Evolutionary conservation across 2,329 filamentous ascomycete genomes (phyloP).

Genomic region (Ophidiomyces ophidiicola): DNA sequence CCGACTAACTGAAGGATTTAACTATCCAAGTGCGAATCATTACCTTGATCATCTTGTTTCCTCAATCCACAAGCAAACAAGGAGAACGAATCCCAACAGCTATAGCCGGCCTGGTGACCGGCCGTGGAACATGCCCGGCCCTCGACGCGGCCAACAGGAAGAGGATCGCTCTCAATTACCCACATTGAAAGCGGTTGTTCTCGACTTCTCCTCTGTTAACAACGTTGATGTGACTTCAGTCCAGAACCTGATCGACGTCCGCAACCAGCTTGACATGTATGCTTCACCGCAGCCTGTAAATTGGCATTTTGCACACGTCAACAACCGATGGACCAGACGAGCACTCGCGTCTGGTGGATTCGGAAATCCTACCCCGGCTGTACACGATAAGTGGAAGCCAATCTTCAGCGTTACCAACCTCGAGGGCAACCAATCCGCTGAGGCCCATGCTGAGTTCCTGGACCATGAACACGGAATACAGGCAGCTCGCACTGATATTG

Average conservation of each 20-base stretch:
- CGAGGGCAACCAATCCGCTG: conserved; percentile 57
- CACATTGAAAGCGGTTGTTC: conserved; percentile 73
- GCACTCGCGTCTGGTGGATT: conserved; percentile 80
- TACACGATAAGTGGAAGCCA: conserved; percentile 76
- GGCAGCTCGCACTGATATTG: conserved; percentile 2
- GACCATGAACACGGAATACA: conserved; percentile 43
- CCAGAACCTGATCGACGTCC: conserved; percentile 84
- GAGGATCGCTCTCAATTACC: conserved; percentile 45
- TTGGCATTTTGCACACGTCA: conserved; percentile 92
- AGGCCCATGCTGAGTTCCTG: conserved; percentile 52
- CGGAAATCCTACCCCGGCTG: conserved; percentile 59
- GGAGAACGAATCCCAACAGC: conserved; percentile 58
- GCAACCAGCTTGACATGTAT: conserved; percentile 84
- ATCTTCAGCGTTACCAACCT: conserved; percentile 89
- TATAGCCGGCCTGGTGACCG: conserved; percentile 61
- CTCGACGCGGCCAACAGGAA: conserved; percentile 44
- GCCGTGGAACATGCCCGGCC: conserved; percentile 90
- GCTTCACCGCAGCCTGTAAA: conserved; percentile 69
- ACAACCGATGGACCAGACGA: conserved; percentile 88
- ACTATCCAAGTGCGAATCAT: conserved; percentile 85
- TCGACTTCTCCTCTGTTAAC: conserved; percentile 89
- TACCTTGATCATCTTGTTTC: conserved; percentile 68
- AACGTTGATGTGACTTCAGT: conserved; percentile 88
- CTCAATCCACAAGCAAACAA: conserved; percentile 58
- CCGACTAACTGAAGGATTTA: conserved; percentile 86